These are phyloP conservation scores for Gossypium arboreum DNA, from an alignment of 345 rosid species.

Conservation along the genomic window DNA sequence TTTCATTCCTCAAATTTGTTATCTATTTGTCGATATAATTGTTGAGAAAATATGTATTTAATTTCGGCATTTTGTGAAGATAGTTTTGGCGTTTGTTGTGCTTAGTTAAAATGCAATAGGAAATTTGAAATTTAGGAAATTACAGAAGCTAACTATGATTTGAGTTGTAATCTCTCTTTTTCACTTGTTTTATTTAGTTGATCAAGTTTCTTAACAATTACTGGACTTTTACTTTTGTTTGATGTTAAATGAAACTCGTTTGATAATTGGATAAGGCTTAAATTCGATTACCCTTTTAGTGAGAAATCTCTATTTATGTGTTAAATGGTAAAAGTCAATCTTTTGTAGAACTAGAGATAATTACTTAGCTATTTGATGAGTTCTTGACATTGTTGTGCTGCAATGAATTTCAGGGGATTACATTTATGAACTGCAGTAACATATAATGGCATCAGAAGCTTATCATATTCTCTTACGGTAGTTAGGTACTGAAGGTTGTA, in stretches of 20 bases:
- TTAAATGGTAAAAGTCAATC: neutral
- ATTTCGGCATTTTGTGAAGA: neutral
- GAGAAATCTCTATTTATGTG: neutral
- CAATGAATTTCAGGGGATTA: slow-evolving; percentile 6
- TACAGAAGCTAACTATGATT: neutral
- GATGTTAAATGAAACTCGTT: neutral
- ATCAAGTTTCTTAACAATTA: neutral
- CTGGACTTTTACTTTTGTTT: neutral
- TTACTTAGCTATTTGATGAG: neutral
- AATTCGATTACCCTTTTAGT: neutral
- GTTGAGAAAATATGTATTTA: neutral
- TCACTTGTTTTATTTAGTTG: neutral
- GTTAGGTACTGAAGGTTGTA: neutral
- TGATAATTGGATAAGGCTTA: neutral
- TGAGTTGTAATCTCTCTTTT: neutral
- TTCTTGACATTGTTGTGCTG: slow-evolving; percentile 3
- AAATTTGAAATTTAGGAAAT: neutral
- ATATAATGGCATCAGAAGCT: neutral
- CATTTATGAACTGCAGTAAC: neutral
- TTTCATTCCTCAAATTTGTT: neutral
- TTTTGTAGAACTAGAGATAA: neutral
- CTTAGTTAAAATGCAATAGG: neutral
- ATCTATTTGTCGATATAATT: neutral
- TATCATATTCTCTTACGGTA: neutral
- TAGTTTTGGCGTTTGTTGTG: neutral